Conservation (phyloP, 257 asterid genomes). For the Leptodermis oblonga region DNA sequence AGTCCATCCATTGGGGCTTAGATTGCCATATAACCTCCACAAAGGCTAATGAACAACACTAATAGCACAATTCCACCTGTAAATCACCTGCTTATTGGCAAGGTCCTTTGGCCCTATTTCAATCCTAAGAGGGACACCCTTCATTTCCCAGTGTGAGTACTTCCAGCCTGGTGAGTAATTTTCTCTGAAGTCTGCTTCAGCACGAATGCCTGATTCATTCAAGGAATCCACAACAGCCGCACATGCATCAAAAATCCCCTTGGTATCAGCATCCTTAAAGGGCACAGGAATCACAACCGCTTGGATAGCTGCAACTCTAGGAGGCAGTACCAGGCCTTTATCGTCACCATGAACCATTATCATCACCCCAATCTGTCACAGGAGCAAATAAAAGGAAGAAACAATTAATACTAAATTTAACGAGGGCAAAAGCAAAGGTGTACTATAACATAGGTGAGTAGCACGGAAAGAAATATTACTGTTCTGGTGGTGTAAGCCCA, state of each 20-base stretch:
- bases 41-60: conserved; percentile 12
- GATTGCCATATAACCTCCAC: conserved; percentile 8
- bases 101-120: conserved; percentile 97
- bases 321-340: conserved; percentile 93
- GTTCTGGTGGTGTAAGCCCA: conserved; percentile 97
- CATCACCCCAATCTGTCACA: conserved; percentile 93
- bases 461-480: conserved; percentile 30
- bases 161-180: conserved; percentile 99
- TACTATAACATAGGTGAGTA: background rate
- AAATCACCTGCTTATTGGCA: conserved; percentile 68
- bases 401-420: background rate
- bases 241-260: conserved; percentile 89
- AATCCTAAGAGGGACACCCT: conserved; percentile 94
- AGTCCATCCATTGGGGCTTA: background rate
- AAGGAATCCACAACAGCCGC: conserved; percentile 56
- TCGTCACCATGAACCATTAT: conserved; percentile 95
- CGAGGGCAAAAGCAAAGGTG: background rate
- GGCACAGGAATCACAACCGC: conserved; percentile 88
- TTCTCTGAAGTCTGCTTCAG: conserved; percentile 83
- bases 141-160: conserved; percentile 97
- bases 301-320: conserved; percentile 84
- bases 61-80: background rate
- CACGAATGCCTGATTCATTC: conserved; percentile 72
- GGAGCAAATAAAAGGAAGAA: conserved; percentile 3
- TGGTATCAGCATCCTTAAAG: conserved; percentile 83